Conservation (phyloP, 208 protist species). For the Wallacemonas sp. region DNA sequence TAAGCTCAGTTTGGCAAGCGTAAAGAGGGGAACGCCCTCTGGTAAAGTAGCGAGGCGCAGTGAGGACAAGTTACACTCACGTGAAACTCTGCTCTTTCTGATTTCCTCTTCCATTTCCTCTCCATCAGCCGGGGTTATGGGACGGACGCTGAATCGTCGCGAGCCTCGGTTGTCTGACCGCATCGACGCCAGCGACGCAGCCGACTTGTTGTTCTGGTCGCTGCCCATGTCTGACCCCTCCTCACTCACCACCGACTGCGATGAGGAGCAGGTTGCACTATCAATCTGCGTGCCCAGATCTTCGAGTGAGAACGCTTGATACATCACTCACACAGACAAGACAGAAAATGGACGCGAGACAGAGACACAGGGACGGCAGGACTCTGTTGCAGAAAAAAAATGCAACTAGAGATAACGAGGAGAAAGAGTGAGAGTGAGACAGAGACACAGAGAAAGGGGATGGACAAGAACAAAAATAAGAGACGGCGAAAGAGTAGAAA, state of each 20-base stretch:
- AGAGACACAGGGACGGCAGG: slow-evolving; percentile 17
- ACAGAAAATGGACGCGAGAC: slow-evolving; percentile 6
- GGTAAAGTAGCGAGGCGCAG: slow-evolving; percentile 45
- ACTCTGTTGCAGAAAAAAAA: no score
- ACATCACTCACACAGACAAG: slow-evolving; percentile 13
- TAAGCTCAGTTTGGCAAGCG: slow-evolving; percentile 48
- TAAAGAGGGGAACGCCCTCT: slow-evolving; percentile 31
- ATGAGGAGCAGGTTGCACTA: slow-evolving; percentile 12
- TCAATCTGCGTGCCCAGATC: slow-evolving; percentile 13
- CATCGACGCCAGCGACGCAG: slow-evolving; percentile 7
- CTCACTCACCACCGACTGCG: slow-evolving; percentile 2
- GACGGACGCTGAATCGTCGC: background rate
- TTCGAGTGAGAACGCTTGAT: slow-evolving; percentile 10
- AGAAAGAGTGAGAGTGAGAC: slow-evolving; percentile 13
- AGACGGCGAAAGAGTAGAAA: slow-evolving; percentile 19
- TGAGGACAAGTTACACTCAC: slow-evolving; percentile 66
- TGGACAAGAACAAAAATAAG: slow-evolving; percentile 7
- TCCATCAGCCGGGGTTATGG: slow-evolving; percentile 8
- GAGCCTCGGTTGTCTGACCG: slow-evolving; percentile 1
- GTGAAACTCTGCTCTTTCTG: slow-evolving; percentile 30
- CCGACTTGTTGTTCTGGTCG: slow-evolving; percentile 4
- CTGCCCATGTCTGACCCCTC: slow-evolving; percentile 8
- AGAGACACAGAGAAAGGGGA: slow-evolving; percentile 12
- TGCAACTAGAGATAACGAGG: slow-evolving; percentile 14
- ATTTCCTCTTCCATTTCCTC: slow-evolving; percentile 61